Evolutionary conservation across 441 rosid species (phyloP).

Genomic region (Erodium texanum): DNA sequence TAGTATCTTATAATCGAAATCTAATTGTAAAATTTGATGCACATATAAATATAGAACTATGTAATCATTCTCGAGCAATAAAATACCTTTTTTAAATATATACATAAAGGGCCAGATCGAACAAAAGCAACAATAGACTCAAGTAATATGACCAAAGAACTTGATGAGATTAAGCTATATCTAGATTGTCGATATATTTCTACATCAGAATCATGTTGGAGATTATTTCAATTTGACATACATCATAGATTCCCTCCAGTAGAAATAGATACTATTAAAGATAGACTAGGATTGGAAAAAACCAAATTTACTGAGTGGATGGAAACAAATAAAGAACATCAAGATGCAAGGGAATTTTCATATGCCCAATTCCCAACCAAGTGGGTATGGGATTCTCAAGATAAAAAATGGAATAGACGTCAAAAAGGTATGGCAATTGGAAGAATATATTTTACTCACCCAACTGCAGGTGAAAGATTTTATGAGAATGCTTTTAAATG

Average conservation of each 20-base stretch:
- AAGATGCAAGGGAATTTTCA: no score
- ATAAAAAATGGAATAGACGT: no score
- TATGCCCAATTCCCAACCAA: no score
- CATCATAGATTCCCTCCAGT: not conserved
- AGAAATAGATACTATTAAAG: not conserved
- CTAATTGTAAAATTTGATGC: not conserved
- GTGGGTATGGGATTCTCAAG: no score
- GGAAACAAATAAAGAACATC: not conserved
- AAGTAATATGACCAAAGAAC: no score
- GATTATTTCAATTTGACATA: not conserved
- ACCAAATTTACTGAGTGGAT: not conserved
- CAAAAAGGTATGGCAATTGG: no score
- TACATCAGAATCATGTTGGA: not conserved
- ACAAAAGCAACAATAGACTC: not conserved
- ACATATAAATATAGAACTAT: not conserved
- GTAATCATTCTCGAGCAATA: not conserved
- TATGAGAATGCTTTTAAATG: no score
- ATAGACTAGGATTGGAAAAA: no score
- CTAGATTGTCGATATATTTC: constrained; percentile 5
- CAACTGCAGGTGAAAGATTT: no score
- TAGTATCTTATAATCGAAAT: not conserved
- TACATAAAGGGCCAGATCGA: not conserved
- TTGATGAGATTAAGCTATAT: not conserved
- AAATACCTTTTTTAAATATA: not conserved
- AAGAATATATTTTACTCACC: no score